Percentiles rank a stretch among this genome's conserved stretches.
These are phyloP conservation scores for Microcyclospora tardicrescens DNA, from an alignment of 2,329 filamentous ascomycete genomes.

Conservation along the genomic window DNA sequence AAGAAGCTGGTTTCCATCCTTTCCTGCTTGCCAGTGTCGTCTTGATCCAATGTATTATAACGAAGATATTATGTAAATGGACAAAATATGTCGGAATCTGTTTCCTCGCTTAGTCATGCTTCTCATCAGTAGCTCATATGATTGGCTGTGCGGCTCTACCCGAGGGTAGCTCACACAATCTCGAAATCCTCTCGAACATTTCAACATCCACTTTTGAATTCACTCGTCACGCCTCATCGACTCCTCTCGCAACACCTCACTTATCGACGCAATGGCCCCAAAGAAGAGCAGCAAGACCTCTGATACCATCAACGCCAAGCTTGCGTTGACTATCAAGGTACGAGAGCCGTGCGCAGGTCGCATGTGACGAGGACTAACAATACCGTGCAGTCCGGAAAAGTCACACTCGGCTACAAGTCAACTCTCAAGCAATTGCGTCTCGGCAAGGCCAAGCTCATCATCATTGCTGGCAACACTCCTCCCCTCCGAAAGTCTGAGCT, in stretches of 20 bases:
- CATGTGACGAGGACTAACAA: conserved; percentile 12
- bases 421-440: conserved; percentile 82
- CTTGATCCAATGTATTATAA: no score
- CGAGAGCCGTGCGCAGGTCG: conserved; percentile 5
- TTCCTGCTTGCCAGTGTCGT: conserved; percentile 29
- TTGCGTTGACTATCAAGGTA: conserved; percentile 36
- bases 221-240: no score
- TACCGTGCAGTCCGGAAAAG: conserved; percentile 35
- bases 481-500: conserved; percentile 90
- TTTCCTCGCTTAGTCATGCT: no score
- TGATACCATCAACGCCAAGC: conserved; percentile 61
- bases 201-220: no score
- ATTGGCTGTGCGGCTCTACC: no score
- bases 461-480: conserved; percentile 90
- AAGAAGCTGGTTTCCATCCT: conserved; percentile 38
- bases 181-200: no score
- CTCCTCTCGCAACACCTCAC: no score
- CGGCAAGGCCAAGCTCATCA: conserved; percentile 97
- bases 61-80: no score
- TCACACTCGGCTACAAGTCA: conserved; percentile 82
- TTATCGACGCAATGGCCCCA: conserved; percentile 46
- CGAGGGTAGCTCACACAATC: no score
- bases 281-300: conserved; percentile 82
- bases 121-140: no score
- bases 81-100: no score